Evolutionary conservation across 164 flowering plant genomes (phyloP).

Genomic region (Brasenia schreberi): DNA sequence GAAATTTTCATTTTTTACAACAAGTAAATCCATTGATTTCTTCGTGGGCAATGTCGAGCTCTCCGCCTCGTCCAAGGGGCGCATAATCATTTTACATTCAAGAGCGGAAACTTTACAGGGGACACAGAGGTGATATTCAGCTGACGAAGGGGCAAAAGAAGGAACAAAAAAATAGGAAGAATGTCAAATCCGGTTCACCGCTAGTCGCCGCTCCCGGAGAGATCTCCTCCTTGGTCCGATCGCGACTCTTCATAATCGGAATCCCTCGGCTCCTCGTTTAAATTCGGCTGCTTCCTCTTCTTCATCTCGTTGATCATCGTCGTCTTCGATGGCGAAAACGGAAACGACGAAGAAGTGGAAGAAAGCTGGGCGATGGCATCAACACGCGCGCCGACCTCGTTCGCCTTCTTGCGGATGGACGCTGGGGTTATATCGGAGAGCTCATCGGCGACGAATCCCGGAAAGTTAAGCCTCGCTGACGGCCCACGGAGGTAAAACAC

Average conservation of each 20-base stretch:
- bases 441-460: constrained; percentile 32
- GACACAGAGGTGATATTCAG: too few relatives aligned
- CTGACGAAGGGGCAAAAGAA: background rate
- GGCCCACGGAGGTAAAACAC: constrained; percentile 64
- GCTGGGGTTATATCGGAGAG: constrained; percentile 42
- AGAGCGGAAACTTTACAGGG: too few relatives aligned
- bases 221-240: background rate
- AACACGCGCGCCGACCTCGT: constrained; percentile 59
- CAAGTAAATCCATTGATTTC: too few relatives aligned
- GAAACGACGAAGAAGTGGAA: constrained; percentile 4
- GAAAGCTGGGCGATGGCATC: constrained; percentile 37
- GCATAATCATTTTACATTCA: too few relatives aligned
- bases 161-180: background rate
- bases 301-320: background rate
- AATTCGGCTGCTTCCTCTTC: constrained; percentile 24
- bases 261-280: constrained; percentile 42
- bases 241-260: background rate
- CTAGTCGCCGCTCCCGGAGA: background rate
- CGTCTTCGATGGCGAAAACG: background rate
- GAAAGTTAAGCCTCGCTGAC: constrained; percentile 68
- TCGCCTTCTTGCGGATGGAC: constrained; percentile 41
- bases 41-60: too few relatives aligned
- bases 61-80: too few relatives aligned
- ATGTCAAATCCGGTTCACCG: background rate
- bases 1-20: too few relatives aligned